phyloP scores from a whole-genome alignment of 768 basidiomycete genomes.

The Pholiota molesta region DNA sequence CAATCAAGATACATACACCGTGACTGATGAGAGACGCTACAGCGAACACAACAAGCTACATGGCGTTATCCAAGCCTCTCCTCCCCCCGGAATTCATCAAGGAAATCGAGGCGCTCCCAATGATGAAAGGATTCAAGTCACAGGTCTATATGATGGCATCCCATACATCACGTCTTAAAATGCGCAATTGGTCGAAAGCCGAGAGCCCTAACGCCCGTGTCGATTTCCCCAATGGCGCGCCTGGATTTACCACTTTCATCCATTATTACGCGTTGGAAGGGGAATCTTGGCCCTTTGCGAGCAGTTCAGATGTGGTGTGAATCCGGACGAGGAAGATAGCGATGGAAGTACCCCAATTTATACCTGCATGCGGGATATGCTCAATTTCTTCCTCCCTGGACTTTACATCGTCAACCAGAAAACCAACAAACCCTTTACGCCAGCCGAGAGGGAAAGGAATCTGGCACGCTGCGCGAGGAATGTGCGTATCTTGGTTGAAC shows the following conservation, averaged over 20 bases:
- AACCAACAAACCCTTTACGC: background rate
- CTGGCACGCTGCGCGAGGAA: background rate
- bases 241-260: background rate
- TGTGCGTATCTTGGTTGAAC: background rate
- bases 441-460: background rate
- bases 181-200: background rate
- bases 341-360: background rate
- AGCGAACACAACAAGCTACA: background rate
- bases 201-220: background rate
- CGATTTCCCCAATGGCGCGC: no score
- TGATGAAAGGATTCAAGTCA: background rate
- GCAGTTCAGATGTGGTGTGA: background rate
- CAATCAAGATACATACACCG: no score
- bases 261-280: background rate
- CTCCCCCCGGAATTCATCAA: background rate
- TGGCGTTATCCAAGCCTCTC: background rate
- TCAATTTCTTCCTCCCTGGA: no score
- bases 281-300: background rate
- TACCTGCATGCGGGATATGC: no score
- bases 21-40: no score
- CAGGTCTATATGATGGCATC: background rate
- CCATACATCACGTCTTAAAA: background rate
- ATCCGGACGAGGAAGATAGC: background rate
- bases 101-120: background rate
- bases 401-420: no score